Conservation (phyloP, 2,329 filamentous ascomycete genomes). For the Trichoderma afroharzianum region DNA sequence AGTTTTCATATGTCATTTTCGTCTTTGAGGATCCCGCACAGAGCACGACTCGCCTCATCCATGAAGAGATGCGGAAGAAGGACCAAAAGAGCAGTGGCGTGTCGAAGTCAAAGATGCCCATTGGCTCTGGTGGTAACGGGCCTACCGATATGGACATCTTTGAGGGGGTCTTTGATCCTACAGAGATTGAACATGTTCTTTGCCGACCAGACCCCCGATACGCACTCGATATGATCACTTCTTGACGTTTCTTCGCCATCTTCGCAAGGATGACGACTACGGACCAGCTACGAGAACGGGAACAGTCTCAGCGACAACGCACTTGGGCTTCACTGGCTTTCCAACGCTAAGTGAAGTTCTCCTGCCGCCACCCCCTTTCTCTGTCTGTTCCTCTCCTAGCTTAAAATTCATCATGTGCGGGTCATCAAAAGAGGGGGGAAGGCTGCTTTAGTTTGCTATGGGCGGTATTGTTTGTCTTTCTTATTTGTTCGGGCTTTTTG, state of each 20-base stretch:
- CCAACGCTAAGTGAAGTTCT: neutral
- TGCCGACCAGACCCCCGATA: slow-evolving; percentile 53
- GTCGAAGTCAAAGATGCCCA: slow-evolving; percentile 33
- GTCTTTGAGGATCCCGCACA: slow-evolving; percentile 58
- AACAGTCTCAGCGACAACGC: neutral
- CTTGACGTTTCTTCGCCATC: neutral
- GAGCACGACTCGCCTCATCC: slow-evolving; percentile 51
- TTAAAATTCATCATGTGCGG: neutral
- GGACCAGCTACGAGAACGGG: neutral
- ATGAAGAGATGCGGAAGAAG: slow-evolving; percentile 55
- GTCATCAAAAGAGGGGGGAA: neutral
- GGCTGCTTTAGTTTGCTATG: neutral
- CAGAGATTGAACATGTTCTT: slow-evolving; percentile 49
- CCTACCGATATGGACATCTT: slow-evolving; percentile 52
- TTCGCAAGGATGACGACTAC: neutral
- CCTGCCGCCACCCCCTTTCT: neutral
- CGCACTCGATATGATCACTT: slow-evolving; percentile 50
- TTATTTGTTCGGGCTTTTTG: neutral
- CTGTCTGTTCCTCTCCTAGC: neutral
- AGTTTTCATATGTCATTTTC: slow-evolving; percentile 60
- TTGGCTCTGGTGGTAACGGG: slow-evolving; percentile 29
- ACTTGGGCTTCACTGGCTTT: neutral
- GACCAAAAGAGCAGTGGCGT: slow-evolving; percentile 33
- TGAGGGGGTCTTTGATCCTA: slow-evolving; percentile 46
- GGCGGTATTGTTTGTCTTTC: neutral